A percentile compares a stretch with the other conserved stretches of the same genome.
Conservation (phyloP, 1,284 basidiomycete genomes). For the Ganoderma boninense region DNA sequence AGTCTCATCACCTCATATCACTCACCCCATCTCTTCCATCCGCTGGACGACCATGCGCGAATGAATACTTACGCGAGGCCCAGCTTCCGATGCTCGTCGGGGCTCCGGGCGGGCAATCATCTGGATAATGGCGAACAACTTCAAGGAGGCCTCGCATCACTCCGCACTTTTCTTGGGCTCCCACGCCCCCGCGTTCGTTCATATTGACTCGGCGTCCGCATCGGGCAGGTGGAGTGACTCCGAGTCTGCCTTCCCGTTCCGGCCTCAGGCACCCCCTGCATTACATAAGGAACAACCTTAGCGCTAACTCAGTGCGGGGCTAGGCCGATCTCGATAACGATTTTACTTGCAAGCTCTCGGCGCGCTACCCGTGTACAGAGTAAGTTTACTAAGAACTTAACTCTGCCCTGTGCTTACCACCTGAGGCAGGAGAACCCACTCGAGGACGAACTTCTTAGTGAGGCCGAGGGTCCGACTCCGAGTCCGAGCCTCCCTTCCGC, state of each 20-base stretch:
- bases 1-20: background rate
- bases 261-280: background rate
- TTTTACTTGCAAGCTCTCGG: background rate
- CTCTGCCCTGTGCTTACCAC: background rate
- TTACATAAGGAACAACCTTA: background rate
- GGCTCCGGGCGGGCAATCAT: slow-evolving; percentile 1
- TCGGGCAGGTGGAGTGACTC: slow-evolving; percentile 4
- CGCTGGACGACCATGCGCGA: background rate
- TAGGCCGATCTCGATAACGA: slow-evolving; percentile 14
- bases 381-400: no score
- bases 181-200: background rate
- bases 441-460: no score
- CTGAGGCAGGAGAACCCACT: no score
- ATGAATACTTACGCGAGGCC: background rate
- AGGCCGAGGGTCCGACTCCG: background rate
- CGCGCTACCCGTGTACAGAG: no score
- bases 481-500: background rate
- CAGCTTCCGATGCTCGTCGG: slow-evolving; percentile 3
- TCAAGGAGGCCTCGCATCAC: background rate
- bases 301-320: background rate
- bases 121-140: background rate
- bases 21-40: background rate
- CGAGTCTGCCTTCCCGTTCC: background rate
- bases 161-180: background rate
- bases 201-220: slow-evolving; percentile 4